Conservation (phyloP, 2,329 filamentous ascomycete species). For the Pyrenochaeta sp. region DNA sequence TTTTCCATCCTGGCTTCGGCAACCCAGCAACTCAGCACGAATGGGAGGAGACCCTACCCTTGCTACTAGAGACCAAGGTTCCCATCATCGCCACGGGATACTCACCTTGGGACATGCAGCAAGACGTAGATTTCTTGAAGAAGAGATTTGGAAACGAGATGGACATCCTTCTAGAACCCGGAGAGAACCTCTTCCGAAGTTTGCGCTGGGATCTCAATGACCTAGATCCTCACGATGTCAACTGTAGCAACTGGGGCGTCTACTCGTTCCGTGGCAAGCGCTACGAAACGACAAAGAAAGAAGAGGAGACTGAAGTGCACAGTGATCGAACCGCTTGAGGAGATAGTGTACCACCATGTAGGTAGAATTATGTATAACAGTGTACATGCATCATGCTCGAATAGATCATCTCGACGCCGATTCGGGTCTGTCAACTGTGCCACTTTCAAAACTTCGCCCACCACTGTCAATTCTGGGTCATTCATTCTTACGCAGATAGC, state of each 20-base stretch:
- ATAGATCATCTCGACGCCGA: too few relatives aligned
- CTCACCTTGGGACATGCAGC: conserved; percentile 91
- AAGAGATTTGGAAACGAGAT: conserved; percentile 89
- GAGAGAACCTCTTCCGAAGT: conserved; percentile 93
- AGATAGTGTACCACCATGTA: conserved; percentile 3
- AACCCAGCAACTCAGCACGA: conserved; percentile 93
- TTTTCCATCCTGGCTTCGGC: conserved; percentile 95
- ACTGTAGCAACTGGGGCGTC: conserved; percentile 94
- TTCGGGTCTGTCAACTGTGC: too few relatives aligned
- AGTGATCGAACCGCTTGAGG: conserved; percentile 40
- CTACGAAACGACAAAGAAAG: conserved; percentile 73
- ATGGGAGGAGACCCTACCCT: conserved; percentile 89
- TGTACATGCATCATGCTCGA: conserved; percentile 1
- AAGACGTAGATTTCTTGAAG: conserved; percentile 89
- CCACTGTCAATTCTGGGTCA: too few relatives aligned
- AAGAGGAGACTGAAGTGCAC: conserved; percentile 47
- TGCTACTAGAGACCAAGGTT: conserved; percentile 92
- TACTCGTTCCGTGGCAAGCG: conserved; percentile 98
- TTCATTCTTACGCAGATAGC: too few relatives aligned
- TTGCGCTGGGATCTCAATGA: conserved; percentile 97
- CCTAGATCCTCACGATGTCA: conserved; percentile 90
- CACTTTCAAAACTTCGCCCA: too few relatives aligned
- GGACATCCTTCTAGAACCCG: conserved; percentile 88
- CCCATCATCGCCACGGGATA: conserved; percentile 96
- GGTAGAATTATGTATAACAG: conserved; percentile 22